phyloP scores from a whole-genome alignment of 2,329 filamentous ascomycete species.

The Lasiodiplodia citricola region DNA sequence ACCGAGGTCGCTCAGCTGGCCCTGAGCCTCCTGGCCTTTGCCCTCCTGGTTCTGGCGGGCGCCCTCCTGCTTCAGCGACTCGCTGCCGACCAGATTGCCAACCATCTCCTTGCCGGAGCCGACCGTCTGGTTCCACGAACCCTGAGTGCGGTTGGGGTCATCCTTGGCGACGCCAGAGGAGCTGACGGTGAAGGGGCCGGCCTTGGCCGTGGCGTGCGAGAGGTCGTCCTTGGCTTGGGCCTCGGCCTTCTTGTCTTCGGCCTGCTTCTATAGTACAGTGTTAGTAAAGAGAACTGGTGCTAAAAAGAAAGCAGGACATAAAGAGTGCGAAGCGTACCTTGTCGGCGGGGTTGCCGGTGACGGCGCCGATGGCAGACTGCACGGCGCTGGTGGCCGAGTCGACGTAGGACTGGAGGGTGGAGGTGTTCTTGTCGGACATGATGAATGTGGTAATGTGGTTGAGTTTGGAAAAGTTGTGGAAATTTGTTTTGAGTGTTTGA shows the following conservation, averaged over 20 bases:
- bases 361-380: constrained; percentile 71
- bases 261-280: constrained; percentile 55
- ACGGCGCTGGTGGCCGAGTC: constrained; percentile 73
- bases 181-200: constrained; percentile 74
- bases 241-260: constrained; percentile 68
- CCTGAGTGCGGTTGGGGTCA: constrained; percentile 71
- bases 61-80: constrained; percentile 75
- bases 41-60: constrained; percentile 80
- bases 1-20: constrained; percentile 77
- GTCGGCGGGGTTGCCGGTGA: constrained; percentile 75
- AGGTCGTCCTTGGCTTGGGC: constrained; percentile 71
- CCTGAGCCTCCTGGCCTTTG: constrained; percentile 80
- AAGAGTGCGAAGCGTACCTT: constrained; percentile 52
- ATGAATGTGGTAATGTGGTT: constrained; percentile 29
- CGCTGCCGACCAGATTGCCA: constrained; percentile 75
- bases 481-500: neutral
- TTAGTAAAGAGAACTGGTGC: constrained; percentile 33
- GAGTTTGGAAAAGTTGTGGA: neutral
- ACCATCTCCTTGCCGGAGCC: constrained; percentile 83
- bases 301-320: neutral
- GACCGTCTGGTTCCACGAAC: constrained; percentile 87
- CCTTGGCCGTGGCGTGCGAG: constrained; percentile 75
- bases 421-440: constrained; percentile 66
- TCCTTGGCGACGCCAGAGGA: constrained; percentile 75
- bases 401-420: constrained; percentile 72